Conservation (phyloP, 208 protist species). For the Wallacemonas sp. region DNA sequence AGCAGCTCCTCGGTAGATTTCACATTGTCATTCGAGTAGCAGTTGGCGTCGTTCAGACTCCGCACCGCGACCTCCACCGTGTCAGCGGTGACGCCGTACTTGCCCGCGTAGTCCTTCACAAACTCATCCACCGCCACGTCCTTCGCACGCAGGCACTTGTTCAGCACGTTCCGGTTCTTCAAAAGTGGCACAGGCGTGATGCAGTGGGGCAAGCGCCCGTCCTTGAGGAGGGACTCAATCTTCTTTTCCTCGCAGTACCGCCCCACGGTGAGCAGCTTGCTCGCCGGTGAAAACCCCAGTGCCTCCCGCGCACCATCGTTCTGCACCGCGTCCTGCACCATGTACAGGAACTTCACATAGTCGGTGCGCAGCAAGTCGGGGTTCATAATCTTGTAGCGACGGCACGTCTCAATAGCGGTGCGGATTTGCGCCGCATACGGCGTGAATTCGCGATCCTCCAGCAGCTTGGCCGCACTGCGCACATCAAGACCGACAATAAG, state of each 20-base stretch:
- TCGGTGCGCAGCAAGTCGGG: conserved; percentile 92
- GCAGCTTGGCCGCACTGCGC: conserved; percentile 48
- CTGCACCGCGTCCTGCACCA: conserved; percentile 90
- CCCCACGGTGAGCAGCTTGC: conserved; percentile 79
- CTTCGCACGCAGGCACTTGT: conserved; percentile 86
- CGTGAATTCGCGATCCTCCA: conserved; percentile 67
- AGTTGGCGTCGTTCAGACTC: conserved; percentile 91
- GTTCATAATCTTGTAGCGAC: conserved; percentile 96
- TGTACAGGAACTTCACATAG: conserved; percentile 94
- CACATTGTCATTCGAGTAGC: conserved; percentile 90
- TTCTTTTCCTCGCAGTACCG: conserved; percentile 50
- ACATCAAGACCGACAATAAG: conserved; percentile 82
- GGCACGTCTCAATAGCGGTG: conserved; percentile 76
- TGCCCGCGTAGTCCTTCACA: conserved; percentile 54
- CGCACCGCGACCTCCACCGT: conserved; percentile 78
- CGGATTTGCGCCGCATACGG: conserved; percentile 68
- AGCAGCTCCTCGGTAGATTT: conserved; percentile 72
- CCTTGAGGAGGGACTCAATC: conserved; percentile 63
- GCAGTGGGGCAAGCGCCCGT: conserved; percentile 75
- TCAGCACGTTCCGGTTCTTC: conserved; percentile 61
- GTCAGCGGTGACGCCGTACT: conserved; percentile 34
- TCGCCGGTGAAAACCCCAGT: conserved; percentile 79
- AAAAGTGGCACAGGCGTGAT: conserved; percentile 91
- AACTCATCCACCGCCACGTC: conserved; percentile 76
- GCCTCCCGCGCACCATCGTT: conserved; percentile 63